Evolutionary conservation across 805 yeast species (phyloP).

Genomic region (Wickerhamiella kurtzmanii): DNA sequence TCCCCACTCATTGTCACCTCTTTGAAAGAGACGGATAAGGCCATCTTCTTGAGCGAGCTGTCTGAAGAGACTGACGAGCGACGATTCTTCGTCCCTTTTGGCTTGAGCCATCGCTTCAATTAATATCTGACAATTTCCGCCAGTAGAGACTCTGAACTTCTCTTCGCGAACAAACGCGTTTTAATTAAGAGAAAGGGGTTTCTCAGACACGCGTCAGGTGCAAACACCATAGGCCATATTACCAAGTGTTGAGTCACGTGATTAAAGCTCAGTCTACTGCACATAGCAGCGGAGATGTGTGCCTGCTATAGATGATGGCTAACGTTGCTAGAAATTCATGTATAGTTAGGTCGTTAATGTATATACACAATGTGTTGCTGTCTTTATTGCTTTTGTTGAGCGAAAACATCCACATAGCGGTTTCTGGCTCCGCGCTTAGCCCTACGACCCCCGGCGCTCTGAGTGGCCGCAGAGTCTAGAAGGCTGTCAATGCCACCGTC

Average conservation of each 20-base stretch:
- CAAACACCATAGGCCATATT: too few species aligned
- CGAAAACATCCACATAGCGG: conserved; percentile 56
- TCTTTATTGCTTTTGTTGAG: conserved; percentile 1
- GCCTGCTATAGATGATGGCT: too few species aligned
- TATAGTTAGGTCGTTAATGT: too few species aligned
- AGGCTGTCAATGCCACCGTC: conserved; percentile 37
- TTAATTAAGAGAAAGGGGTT: not conserved
- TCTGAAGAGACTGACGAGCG: conserved; percentile 22
- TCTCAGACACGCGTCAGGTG: too few species aligned
- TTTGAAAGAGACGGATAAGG: conserved; percentile 58
- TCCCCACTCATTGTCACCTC: conserved; percentile 60
- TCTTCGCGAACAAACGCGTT: too few species aligned
- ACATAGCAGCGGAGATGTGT: too few species aligned
- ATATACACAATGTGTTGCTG: too few species aligned
- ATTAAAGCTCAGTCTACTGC: too few species aligned
- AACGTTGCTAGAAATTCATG: too few species aligned
- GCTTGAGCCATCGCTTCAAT: not conserved
- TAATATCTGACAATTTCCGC: too few species aligned
- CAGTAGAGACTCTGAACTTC: too few species aligned
- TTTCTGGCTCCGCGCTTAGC: conserved; percentile 40
- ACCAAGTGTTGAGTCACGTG: too few species aligned
- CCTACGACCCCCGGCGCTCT: conserved; percentile 26
- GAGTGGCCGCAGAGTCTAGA: conserved; percentile 26
- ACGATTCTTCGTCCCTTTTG: conserved; percentile 29
- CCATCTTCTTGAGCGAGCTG: conserved; percentile 14